Evolutionary conservation across 495 filamentous ascomycete species (phyloP), one percentile per base, ranked within the genome.

Genomic region (Penicillium crystallinum): DNA sequence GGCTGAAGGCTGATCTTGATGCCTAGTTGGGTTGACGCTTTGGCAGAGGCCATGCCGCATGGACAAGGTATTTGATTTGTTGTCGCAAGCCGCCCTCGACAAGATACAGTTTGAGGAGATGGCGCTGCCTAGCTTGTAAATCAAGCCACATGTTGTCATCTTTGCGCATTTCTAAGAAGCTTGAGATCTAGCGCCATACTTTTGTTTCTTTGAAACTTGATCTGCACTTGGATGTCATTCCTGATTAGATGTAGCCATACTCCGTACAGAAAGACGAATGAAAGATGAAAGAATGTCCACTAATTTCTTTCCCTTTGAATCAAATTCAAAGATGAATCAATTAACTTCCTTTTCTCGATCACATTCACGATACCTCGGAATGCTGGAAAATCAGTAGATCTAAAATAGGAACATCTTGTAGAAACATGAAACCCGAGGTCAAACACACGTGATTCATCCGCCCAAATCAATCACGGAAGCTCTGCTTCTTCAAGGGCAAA

Each of bases 361-460:
- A n/a, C n/a, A n/a, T n/a, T n/a, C n/a, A n/a, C n/a, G n/a, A n/a
- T n/a, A n/a, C n/a, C n/a, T n/a, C n/a, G n/a, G n/a, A n/a, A n/a
- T n/a, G n/a, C n/a, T n/a, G n/a, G n/a, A n/a, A n/a, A n/a, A n/a
- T n/a, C n/a, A n/a, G n/a, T n/a, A n/a, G n/a, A n/a, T n/a, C n/a
- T n/a, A 27, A 27, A 27, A 3, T 27, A 27, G 23, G 3, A 29
- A 6, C 12, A 18, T 30, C 22, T 25, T 23, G 12, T 14, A 40
- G 19, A 9, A 23, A 6, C 14, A 35, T 35, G 3, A 30, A 18
- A 29, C 41, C 27, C 39, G 39, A 35, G 25, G 37, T 31, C 47
- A 61, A 51, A 58, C 48, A 56, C 62, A 68, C 65, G 65, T 68
- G 65, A 68, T 65, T 57, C 53, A 45, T 45, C 46, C 46, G 43